Base-by-base conservation (phyloP, 1,139 yeast species). In the Suhomyces yuchorum region DNA sequence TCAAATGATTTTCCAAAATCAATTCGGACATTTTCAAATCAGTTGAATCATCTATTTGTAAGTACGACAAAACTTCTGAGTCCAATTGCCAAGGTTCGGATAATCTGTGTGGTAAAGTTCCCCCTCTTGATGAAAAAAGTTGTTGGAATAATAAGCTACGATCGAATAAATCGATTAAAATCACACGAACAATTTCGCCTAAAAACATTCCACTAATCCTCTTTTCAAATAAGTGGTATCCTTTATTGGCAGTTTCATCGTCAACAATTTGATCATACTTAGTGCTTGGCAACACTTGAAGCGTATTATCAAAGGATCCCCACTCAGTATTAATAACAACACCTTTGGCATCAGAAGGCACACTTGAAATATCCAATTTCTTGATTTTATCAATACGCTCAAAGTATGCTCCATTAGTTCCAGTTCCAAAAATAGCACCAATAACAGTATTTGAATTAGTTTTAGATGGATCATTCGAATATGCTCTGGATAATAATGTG, bases 321-420 rank as follows among this genome's bases (percentile, higher is more conserved):
- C 98, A 92, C 70, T 92, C 98, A 37, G 97, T 91, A 71, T 92
- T 92, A 61, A 92, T 78, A 50, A 90, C 87, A 97, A 92, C 92
- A 51, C 88, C 85, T 2, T 75, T 72, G 51, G 80, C 79, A 26
- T 80, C 82, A 37, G 73, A 68, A 19, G 74, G 75, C 5, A 72
- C 57, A 9, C 69, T 69, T 0, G 70, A 66, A 9, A 43, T 40
- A 18, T 42, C 41, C 51, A 91, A 74, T 68, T 92, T 92, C 49
- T 79, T 80, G 56, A 93, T 87, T 44, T 84, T 78, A 39, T 79
- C 83, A 48, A 89, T 65, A 49, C 81, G 75, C 67, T 92, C 98
- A 61, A 81, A 77, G 68, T 92, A 92, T 11, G 97, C 96, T 51
- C 97, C 97, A 65, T 92, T 92, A 37, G 97, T 91, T 62, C 98